Evolutionary conservation across 768 basidiomycete genomes (phyloP).

Genomic region (Lyophyllum decastes): DNA sequence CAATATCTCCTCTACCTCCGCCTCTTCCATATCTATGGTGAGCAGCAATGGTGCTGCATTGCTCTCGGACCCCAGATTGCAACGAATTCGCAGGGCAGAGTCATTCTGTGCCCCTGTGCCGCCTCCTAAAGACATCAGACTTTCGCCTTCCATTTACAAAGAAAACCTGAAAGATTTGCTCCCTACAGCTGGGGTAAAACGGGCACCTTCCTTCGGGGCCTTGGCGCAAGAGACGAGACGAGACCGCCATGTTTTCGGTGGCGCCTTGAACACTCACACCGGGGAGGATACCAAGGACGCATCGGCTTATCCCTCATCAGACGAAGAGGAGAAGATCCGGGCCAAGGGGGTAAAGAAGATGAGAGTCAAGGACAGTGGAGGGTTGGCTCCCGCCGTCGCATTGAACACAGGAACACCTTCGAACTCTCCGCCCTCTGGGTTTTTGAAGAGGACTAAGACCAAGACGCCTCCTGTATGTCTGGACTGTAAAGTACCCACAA

Average conservation of each 20-base stretch:
- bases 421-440: conserved; percentile 16
- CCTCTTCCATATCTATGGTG: conserved; percentile 41
- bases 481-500: conserved; percentile 10
- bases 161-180: conserved; percentile 17
- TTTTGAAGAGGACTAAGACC: conserved; percentile 19
- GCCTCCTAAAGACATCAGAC: conserved; percentile 33
- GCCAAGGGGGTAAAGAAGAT: conserved; percentile 64
- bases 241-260: conserved; percentile 15
- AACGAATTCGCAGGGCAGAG: conserved; percentile 52
- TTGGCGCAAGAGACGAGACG: conserved; percentile 30
- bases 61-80: conserved; percentile 49
- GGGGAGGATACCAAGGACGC: conserved; percentile 34
- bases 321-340: conserved; percentile 74
- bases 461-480: conserved; percentile 19
- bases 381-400: conserved; percentile 21
- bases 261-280: conserved; percentile 1
- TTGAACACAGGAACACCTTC: conserved; percentile 22
- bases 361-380: conserved; percentile 32
- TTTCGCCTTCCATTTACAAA: conserved; percentile 11
- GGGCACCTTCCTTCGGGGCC: conserved; percentile 61
- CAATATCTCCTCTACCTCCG: conserved; percentile 43
- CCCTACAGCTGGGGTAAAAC: conserved; percentile 42
- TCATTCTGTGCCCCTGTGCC: conserved; percentile 37
- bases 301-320: conserved; percentile 57
- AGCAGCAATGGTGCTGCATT: conserved; percentile 36